Conservation (phyloP, 176 grass and related monocot genomes). For the Eragrostis curvula region DNA sequence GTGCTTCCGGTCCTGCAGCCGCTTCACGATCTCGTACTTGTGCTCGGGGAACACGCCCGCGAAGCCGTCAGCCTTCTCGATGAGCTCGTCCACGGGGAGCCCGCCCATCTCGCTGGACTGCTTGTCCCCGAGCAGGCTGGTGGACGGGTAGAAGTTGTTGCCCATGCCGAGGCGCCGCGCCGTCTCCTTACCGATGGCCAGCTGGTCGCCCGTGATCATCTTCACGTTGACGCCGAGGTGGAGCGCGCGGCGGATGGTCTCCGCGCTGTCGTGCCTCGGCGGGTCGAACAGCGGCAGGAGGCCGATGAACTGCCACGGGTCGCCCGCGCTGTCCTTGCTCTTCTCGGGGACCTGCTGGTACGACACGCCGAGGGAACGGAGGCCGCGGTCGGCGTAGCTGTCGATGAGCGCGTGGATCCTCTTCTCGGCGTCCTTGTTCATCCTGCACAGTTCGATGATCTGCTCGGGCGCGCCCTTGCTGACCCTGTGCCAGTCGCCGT, state of each 20-base stretch:
- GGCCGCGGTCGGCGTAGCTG: conserved; percentile 87
- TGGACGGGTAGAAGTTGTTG: conserved; percentile 95
- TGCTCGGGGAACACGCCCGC: conserved; percentile 95
- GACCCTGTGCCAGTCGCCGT: conserved; percentile 78
- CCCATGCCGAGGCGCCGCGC: conserved; percentile 88
- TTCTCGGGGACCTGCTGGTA: conserved; percentile 79
- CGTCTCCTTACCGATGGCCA: conserved; percentile 92
- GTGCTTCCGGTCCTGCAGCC: conserved; percentile 95
- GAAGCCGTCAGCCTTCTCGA: conserved; percentile 97
- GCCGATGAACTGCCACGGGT: conserved; percentile 82
- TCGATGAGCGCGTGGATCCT: conserved; percentile 72
- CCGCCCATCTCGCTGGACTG: conserved; percentile 49
- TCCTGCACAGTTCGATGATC: conserved; percentile 86
- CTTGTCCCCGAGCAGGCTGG: conserved; percentile 80
- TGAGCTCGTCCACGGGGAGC: conserved; percentile 78
- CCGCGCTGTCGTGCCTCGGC: conserved; percentile 88
- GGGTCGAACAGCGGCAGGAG: conserved; percentile 90
- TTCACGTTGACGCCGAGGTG: conserved; percentile 90
- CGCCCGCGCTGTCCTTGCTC: conserved; percentile 69
- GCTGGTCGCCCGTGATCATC: conserved; percentile 99
- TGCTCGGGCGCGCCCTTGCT: conserved; percentile 97
- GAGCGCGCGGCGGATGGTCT: conserved; percentile 90
- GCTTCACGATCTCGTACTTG: conserved; percentile 99
- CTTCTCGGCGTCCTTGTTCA: conserved; percentile 73
- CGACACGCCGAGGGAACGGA: conserved; percentile 72